Evolutionary conservation across 352 stramenopile species (phyloP), one percentile per base, ranked within the genome.

Genomic region (Pythium apleroticum): DNA sequence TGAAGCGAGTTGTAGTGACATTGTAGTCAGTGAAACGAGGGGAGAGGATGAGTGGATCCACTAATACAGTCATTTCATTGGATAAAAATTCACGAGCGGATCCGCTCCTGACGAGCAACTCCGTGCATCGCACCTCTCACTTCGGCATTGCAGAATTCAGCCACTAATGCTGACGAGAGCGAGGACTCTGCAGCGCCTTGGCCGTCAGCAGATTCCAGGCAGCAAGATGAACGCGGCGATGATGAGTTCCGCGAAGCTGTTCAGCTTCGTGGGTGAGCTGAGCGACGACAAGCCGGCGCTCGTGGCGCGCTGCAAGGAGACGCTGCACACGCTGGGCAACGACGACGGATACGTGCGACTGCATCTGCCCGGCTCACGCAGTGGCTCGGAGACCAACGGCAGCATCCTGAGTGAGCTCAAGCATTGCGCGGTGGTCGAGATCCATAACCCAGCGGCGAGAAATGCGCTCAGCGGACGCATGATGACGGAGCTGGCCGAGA

Each of bases 381-480:
- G 8, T 33, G 30, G 52, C 15, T 39, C 41, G 4, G 39, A 48
- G 39, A 5, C 20, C 15, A 70, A 66, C 33, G 22, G 19, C 19
- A 19, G 25, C 20, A 62, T 67, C 27, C 15, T 53, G 20, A 68
- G 65, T 11, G 28, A 57, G 3, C 66, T 93, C 12, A 33, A 67
- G 9, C 79, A 81, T 49, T 87, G 74, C 28, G 81, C 81, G 5
- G 66, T 89, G 28, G n/a, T 93, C 14, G 79, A 91, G 66, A 76
- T 93, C 62, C 72, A 87, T 65, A 94, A 90, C 60, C 77, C 81
- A 37, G 70, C 77, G 12, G 80, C 78, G 7, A 69, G 84, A 41
- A 94, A 93, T 52, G 83, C 88, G 14, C 69, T 97, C 33, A 93
- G 80, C 54, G 89, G 88, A 35, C 90, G 83, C 24, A 97, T 97